Base-by-base conservation (phyloP, 2,329 filamentous ascomycete genomes). In the Ophiostoma piceae region DNA sequence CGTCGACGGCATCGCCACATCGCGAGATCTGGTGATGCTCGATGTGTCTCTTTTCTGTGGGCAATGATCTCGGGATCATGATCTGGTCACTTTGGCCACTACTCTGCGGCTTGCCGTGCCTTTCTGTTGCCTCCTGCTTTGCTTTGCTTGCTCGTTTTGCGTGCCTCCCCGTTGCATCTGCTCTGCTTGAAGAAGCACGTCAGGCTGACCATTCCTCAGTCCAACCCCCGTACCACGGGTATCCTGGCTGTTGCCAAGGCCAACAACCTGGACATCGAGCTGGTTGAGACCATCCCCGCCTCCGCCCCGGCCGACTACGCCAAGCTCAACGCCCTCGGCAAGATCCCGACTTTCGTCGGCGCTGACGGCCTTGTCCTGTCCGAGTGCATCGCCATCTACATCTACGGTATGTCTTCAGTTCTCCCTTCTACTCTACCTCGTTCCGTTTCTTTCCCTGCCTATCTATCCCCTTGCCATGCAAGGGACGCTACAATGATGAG, bases 231-330 rank as follows among this genome's bases (percentile, higher is more conserved):
- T 85, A 91, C 90, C 82, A 91, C 90, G 78, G 89, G 90, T 80
- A 91, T 97, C 82, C 88, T 90, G 81, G 94, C 92, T 77, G 92
- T 97, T 79, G 95, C 95, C 77, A 98, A 99, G 90, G 93, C 92
- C 84, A 98, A 98, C 84, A 89, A 91, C 80, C 88, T 99, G 79
- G 93, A 98, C 75, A 82, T 99, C 77, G 92, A 97, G 83, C 82
- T 94, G 75, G 90, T 95, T 76, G 83, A 91, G 77, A 90, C 88
- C 74, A 84, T 90, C 79, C 84, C 87, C 73, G 81, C 81, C 74
- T 89, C 88, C 77, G 82, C 90, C 75, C 85, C 87, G 75, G 81
- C 84, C 74, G 93, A 96, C 79, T 96, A 96, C 86, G 83, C 88
- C 78, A 91, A 92, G 85, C 80, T 91, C 82, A 96, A 92, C 87